phyloP scores from a whole-genome alignment of 176 grass and related monocot species.

The Eragrostis nindensis region DNA sequence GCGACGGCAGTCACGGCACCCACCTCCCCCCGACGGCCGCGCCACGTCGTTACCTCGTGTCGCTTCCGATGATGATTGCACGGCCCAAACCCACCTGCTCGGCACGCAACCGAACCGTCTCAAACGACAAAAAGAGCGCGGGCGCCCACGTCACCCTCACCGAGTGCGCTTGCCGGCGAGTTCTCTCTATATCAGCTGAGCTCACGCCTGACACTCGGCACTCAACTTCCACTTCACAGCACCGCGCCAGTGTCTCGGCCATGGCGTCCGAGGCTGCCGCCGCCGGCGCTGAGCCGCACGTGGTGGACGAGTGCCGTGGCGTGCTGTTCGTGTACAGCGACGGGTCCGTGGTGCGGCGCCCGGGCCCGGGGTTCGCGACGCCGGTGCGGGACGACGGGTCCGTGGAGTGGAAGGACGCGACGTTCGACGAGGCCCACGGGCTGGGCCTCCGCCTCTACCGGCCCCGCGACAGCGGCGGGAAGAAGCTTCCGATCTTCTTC shows the following conservation, averaged over 20 bases:
- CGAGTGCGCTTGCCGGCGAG: not conserved
- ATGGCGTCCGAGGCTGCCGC: conserved; percentile 40
- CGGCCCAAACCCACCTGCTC: no score
- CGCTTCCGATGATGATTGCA: conserved; percentile 4
- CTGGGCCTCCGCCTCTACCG: conserved; percentile 61
- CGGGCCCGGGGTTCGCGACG: conserved; percentile 48
- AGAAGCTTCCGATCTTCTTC: conserved; percentile 61
- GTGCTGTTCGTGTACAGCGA: conserved; percentile 72
- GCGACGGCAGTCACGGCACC: not conserved
- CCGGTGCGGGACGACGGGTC: conserved; percentile 63
- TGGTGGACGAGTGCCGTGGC: conserved; percentile 71
- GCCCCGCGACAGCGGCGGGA: not conserved
- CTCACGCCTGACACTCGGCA: not conserved
- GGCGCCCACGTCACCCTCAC: not conserved
- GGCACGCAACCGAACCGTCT: not conserved
- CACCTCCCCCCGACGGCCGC: not conserved
- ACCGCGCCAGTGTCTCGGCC: not conserved
- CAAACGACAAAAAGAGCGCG: not conserved
- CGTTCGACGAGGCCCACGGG: conserved; percentile 47
- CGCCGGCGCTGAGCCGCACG: not conserved
- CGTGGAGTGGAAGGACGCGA: conserved; percentile 70
- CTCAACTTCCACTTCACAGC: not conserved
- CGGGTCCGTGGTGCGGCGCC: conserved; percentile 49
- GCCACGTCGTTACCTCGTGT: conserved; percentile 4
- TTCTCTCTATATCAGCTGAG: not conserved